phyloP scores from a whole-genome alignment of 2,329 filamentous ascomycete genomes.

The Ceratocystis cubensis region DNA sequence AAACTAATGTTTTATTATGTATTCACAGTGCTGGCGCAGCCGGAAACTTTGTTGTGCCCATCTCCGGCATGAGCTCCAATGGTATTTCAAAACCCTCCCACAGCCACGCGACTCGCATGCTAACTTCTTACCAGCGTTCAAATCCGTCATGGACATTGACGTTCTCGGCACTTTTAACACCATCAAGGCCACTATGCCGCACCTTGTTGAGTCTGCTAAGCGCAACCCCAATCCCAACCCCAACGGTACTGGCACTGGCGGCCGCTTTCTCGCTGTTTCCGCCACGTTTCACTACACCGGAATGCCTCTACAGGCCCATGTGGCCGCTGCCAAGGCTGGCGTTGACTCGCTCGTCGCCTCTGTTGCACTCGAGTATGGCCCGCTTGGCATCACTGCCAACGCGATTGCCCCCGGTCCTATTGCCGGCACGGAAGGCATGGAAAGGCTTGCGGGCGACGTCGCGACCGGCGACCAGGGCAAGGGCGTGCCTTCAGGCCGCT shows the following conservation, averaged over 20 bases:
- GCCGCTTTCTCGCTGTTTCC: conserved; percentile 79
- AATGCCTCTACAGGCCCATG: conserved; percentile 74
- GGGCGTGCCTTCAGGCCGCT: conserved; percentile 58
- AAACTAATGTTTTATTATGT: not conserved
- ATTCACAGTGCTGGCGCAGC: conserved; percentile 71
- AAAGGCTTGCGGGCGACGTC: conserved; percentile 40
- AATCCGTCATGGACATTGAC: conserved; percentile 91
- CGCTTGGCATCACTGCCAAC: conserved; percentile 74
- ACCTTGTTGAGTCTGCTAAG: conserved; percentile 61
- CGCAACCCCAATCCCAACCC: conserved; percentile 44
- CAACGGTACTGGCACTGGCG: conserved; percentile 54
- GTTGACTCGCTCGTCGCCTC: conserved; percentile 73
- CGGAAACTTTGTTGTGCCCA: conserved; percentile 85
- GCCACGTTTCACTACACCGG: conserved; percentile 87
- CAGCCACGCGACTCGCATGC: not conserved
- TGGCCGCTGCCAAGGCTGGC: conserved; percentile 80
- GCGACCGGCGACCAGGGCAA: conserved; percentile 19
- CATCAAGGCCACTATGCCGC: conserved; percentile 76
- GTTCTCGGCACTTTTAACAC: conserved; percentile 90
- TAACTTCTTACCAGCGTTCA: conserved; percentile 50
- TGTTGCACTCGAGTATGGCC: conserved; percentile 80
- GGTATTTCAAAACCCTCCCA: conserved; percentile 16
- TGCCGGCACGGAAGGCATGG: conserved; percentile 68
- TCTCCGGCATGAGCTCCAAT: conserved; percentile 69
- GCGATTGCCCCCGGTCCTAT: conserved; percentile 83